phyloP scores from a whole-genome alignment of 345 rosid species.

The Mallotus nudiflorus region DNA sequence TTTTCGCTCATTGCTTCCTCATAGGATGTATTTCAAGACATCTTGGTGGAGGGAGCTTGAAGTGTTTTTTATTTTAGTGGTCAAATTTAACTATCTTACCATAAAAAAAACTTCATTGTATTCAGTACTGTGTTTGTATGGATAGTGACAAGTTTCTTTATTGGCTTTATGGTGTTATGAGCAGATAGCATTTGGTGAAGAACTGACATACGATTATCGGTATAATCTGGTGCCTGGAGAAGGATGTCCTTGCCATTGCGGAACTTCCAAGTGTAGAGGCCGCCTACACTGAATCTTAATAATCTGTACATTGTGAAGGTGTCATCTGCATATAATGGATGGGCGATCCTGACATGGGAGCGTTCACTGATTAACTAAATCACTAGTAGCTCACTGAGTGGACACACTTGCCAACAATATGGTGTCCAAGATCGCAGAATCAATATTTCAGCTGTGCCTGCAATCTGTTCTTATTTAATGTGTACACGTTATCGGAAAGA shows the following conservation, averaged over 20 bases:
- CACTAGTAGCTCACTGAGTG: neutral
- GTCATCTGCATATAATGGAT: neutral
- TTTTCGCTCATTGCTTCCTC: neutral
- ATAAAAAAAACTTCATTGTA: neutral
- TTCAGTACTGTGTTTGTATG: neutral
- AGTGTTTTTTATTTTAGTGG: neutral
- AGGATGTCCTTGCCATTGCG: conserved; percentile 71
- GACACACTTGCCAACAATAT: neutral
- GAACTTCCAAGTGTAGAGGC: conserved; percentile 65
- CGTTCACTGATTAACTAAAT: neutral
- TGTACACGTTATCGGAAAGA: neutral
- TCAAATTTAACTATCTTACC: neutral
- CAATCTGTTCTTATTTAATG: conserved; percentile 12
- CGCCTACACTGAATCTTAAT: conserved; percentile 41
- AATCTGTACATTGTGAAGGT: no score
- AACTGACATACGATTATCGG: conserved; percentile 67
- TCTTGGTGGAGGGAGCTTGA: neutral
- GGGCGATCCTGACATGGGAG: neutral
- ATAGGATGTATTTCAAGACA: neutral
- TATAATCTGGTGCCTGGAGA: conserved; percentile 52
- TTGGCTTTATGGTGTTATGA: conserved; percentile 14
- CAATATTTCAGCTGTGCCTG: neutral
- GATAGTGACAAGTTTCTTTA: conserved; percentile 1
- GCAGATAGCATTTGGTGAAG: conserved; percentile 97
- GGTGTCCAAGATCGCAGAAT: neutral